These are phyloP conservation scores for Hypocrella siamensis DNA, from an alignment of 2,329 filamentous ascomycete genomes.

Conservation along the genomic window DNA sequence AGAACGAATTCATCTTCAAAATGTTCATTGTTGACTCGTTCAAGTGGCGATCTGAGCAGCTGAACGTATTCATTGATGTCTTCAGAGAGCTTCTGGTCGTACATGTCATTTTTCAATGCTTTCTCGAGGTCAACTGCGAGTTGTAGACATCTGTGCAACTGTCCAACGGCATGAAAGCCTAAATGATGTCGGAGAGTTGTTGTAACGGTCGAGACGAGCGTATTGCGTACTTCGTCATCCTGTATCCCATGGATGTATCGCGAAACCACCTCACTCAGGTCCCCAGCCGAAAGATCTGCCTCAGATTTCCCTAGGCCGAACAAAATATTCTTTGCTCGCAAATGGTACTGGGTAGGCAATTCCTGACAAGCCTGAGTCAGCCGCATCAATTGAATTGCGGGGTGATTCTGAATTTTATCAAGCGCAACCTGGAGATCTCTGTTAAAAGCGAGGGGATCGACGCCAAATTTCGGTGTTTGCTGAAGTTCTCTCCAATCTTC, in stretches of 20 bases:
- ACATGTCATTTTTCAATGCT: conserved; percentile 32
- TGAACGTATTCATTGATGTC: conserved; percentile 32
- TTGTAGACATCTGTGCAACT: conserved; percentile 38
- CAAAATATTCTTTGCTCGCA: conserved; percentile 18
- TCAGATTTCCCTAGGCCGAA: conserved; percentile 22
- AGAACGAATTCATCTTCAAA: conserved; percentile 14
- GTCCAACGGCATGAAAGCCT: conserved; percentile 25
- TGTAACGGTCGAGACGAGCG: conserved; percentile 14
- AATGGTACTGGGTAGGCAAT: conserved; percentile 31
- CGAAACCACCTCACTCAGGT: conserved; percentile 12
- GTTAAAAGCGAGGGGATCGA: conserved; percentile 32
- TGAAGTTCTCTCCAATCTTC: conserved; percentile 30
- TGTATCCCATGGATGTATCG: conserved; percentile 39
- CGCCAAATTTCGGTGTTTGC: conserved; percentile 20
- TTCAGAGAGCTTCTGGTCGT: conserved; percentile 18
- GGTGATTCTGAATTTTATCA: conserved; percentile 33
- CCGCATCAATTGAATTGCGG: conserved; percentile 34
- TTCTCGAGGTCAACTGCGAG: conserved; percentile 39
- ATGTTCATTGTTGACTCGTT: conserved; percentile 3
- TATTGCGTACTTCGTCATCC: conserved; percentile 26
- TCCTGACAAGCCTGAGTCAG: conserved; percentile 40
- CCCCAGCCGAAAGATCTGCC: conserved; percentile 6
- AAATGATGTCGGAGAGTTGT: conserved; percentile 5
- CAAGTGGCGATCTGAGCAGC: conserved; percentile 26
- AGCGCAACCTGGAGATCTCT: conserved; percentile 33